Base-by-base conservation (phyloP, 1,284 basidiomycete genomes). In the Heterobasidion occidentale region DNA sequence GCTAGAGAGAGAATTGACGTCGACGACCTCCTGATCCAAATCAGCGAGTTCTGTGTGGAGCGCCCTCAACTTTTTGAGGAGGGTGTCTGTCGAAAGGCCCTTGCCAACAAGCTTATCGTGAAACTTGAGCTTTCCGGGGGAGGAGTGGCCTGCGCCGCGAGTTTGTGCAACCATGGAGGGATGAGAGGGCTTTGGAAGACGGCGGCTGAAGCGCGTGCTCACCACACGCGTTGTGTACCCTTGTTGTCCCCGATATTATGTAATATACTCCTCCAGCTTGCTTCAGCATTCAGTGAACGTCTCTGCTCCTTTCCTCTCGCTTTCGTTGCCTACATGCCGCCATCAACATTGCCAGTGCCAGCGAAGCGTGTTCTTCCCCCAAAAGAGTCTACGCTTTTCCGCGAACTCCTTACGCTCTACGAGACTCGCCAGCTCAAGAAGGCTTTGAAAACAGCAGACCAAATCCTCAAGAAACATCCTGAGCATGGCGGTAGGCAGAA, bases 391-490 rank as follows among this genome's bases (percentile, higher is more conserved):
- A 76, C 83, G 35, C 80, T 95, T 46, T 98, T 98, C 81, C 88
- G 89, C 63, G 90, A 94, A 65, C 76, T 98, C 48, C 77, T 99
- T n/a, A 84, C 85, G 36, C 77, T 88, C 45, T 99, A 99, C 72
- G 96, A 99, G 73, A 81, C 86, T 27, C 86, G 91, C 67, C 89
- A 94, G 69, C 86, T 95, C 71, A 90, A 93, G 67, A 92, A 92
- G 65, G 95, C 89, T 44, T 77, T 93, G 64, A 98, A 98, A 73
- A 86, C 90, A 9, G 93, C 94, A 1, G 95, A 99, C 71, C 81
- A 86, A 64, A 95, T 99, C 68, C 83, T 99, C 69, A 96, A 94
- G 75, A 97, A 96, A 77, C 85, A 87, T 65, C 94, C 97, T 0
- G 89, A 97, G 55, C 94, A 98, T 82, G 97, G 94, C 64, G 93